A percentile compares a stretch with the other conserved stretches of the same genome.
Conservation (phyloP, 176 grass and related monocot species). For the Tillandsia fasciculata region DNA sequence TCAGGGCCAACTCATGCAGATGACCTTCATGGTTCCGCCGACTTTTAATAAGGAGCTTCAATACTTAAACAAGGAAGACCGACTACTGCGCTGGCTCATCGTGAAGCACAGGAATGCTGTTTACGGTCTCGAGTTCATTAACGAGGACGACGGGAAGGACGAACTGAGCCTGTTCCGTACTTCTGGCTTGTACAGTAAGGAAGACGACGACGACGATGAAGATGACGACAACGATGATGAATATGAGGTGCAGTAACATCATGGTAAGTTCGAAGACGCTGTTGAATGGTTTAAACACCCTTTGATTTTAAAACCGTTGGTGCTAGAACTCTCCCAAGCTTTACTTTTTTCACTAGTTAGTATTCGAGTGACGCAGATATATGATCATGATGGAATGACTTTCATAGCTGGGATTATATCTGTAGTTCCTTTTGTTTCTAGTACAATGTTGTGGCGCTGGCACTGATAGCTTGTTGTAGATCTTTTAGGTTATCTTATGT, state of each 20-base stretch:
- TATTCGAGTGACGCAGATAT: too few species aligned
- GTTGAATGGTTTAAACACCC: too few species aligned
- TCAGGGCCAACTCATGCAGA: conserved; percentile 89
- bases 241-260: background rate
- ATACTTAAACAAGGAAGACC: conserved; percentile 92
- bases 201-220: conserved; percentile 15
- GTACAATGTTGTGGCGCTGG: too few species aligned
- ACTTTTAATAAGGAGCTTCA: conserved; percentile 71
- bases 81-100: conserved; percentile 69
- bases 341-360: too few species aligned
- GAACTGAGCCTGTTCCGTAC: conserved; percentile 30
- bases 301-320: too few species aligned
- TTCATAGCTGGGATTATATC: too few species aligned
- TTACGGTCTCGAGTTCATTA: conserved; percentile 72
- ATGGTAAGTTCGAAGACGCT: too few species aligned
- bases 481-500: too few species aligned
- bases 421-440: too few species aligned
- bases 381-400: too few species aligned
- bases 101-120: conserved; percentile 79
- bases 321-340: too few species aligned
- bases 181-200: conserved; percentile 15
- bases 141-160: conserved; percentile 38
- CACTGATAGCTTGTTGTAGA: too few species aligned
- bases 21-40: conserved; percentile 90
- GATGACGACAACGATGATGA: conserved; percentile 18